Evolutionary conservation across 768 basidiomycete species (phyloP), one percentile per base, ranked within the genome.

Genomic region (Tricholoma matsutake): DNA sequence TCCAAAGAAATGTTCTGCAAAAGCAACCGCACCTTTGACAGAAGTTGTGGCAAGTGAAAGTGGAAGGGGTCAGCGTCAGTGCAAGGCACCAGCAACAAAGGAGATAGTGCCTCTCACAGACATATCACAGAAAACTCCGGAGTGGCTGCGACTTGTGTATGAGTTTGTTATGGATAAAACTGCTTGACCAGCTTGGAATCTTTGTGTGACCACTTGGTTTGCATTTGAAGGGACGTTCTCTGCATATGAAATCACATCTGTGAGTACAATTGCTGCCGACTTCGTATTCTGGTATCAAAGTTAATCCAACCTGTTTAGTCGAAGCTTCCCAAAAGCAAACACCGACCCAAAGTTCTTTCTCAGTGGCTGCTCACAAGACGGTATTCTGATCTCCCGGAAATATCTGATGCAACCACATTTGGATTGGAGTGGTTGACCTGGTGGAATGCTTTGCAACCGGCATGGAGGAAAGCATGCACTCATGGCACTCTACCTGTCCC

Each of bases 71-170:
- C 51, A 52, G 6, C 14, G 16, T 32, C 22, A 32, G 31, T 16
- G 51, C 51, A 52, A 52, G 29, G 51, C 51, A 31, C 51, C 51
- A n/a, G 51, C 51, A 52, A 52, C 51, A n/a, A 52, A 52, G 51
- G 51, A 52, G 16, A 18, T 52, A n/a, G 31, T 52, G 5, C 51
- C 51, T 32, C 51, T 52, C 51, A 52, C 14, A 10, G 51, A 52
- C 7, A 9, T n/a, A 31, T 52, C 51, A n/a, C 14, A 29, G 29
- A 52, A 52, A 52, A 31, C 16, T 29, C 51, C 16, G 8, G 29
- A 52, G 51, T 52, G 51, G 51, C 29, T 52, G 51, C 16, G 16
- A 29, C 51, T 31, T 29, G 51, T n/a, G 10, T 18, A 31, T 18
- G 51, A 31, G 29, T 52, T 52, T 18, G 29, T 52, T 31, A 52